Conservation (phyloP, 2,329 filamentous ascomycete species). For the Fusarium veterinarium region DNA sequence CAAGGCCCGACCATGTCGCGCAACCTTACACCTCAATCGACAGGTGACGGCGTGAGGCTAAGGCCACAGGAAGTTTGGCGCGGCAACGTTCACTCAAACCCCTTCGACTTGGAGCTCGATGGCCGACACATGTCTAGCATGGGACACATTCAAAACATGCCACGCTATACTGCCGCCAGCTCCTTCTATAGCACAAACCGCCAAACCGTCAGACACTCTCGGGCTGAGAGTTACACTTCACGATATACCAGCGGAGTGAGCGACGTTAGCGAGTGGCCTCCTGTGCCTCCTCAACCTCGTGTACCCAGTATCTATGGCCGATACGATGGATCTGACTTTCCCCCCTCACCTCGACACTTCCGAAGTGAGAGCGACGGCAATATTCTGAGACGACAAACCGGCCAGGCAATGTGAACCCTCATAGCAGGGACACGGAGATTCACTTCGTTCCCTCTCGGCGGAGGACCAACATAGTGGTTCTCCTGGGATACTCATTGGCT, state of each 20-base stretch:
- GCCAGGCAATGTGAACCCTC: slow-evolving; percentile 23
- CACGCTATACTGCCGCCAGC: slow-evolving; percentile 38
- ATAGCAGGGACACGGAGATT: slow-evolving; percentile 14
- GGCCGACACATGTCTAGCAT: slow-evolving; percentile 34
- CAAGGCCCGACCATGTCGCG: slow-evolving; percentile 58
- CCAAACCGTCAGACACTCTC: slow-evolving; percentile 59
- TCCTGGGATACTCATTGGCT: slow-evolving; percentile 29
- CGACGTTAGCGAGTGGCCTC: slow-evolving; percentile 48
- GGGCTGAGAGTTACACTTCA: slow-evolving; percentile 50
- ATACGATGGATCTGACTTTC: slow-evolving; percentile 29
- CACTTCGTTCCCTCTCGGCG: slow-evolving; percentile 31
- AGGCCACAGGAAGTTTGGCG: slow-evolving; percentile 54
- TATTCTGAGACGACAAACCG: slow-evolving; percentile 19
- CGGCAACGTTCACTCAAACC: slow-evolving; percentile 71
- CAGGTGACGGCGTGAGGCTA: slow-evolving; percentile 47
- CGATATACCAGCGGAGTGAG: slow-evolving; percentile 65
- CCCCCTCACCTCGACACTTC: slow-evolving; percentile 28
- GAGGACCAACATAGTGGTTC: slow-evolving; percentile 26
- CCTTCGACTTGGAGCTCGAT: slow-evolving; percentile 70
- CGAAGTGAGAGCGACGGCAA: slow-evolving; percentile 33
- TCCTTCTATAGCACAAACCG: slow-evolving; percentile 50
- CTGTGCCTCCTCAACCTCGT: slow-evolving; percentile 8
- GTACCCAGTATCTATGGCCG: slow-evolving; percentile 25
- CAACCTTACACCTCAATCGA: slow-evolving; percentile 43
- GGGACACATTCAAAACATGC: slow-evolving; percentile 35